phyloP scores from a whole-genome alignment of 1,284 basidiomycete genomes.

The Papiliotrema laurentii region DNA sequence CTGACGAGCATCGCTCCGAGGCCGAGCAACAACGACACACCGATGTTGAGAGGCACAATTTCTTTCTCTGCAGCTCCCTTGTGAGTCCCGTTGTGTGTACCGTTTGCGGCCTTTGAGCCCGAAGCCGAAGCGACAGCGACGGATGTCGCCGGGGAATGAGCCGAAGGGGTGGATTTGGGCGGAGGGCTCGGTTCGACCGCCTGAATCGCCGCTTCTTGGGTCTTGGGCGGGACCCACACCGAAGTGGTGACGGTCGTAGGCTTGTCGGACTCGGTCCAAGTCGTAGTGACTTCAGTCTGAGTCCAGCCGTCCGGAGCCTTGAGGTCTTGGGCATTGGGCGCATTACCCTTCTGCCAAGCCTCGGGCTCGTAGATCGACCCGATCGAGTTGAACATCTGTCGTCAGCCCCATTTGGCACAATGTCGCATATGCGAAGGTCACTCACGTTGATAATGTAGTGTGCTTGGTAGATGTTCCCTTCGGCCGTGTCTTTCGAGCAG shows the following conservation, averaged over 20 bases:
- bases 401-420: neutral
- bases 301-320: slow-evolving; percentile 1
- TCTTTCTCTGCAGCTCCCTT: neutral
- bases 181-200: neutral
- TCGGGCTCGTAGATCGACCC: slow-evolving; percentile 25
- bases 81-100: neutral
- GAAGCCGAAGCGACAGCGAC: neutral
- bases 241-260: slow-evolving; percentile 3
- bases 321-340: neutral
- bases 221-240: slow-evolving; percentile 3
- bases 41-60: neutral
- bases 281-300: neutral
- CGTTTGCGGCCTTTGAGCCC: neutral
- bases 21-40: neutral
- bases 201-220: neutral
- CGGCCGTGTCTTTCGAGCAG: slow-evolving; percentile 11
- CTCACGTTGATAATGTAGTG: slow-evolving; percentile 27
- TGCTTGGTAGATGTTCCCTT: slow-evolving; percentile 23
- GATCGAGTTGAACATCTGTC: slow-evolving; percentile 26
- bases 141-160: neutral
- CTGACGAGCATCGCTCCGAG: neutral
- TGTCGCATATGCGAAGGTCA: neutral
- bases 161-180: too few relatives aligned
- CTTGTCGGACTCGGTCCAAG: neutral
- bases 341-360: slow-evolving; percentile 5